Evolutionary conservation across 495 filamentous ascomycete species (phyloP).

Genomic region (Hapsidospora chrysogenum): DNA sequence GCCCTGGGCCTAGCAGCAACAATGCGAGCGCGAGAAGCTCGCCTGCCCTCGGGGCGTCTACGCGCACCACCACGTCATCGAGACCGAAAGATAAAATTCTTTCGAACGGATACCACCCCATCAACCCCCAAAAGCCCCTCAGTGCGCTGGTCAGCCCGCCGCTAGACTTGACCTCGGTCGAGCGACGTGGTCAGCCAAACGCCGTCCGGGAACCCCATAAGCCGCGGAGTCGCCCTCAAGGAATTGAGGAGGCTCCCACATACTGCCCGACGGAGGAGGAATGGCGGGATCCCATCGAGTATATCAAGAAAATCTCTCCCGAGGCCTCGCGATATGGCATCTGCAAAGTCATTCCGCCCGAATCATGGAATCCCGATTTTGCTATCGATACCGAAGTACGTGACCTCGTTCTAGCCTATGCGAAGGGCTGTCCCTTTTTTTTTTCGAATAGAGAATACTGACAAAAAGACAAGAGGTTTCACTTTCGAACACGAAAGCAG

Average conservation of each 20-base stretch:
- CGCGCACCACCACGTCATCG: slow-evolving; percentile 13
- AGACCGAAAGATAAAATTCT: slow-evolving; percentile 25
- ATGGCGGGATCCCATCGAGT: slow-evolving; percentile 84
- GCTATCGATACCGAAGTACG: slow-evolving; percentile 93
- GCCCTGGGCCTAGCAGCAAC: too few species aligned
- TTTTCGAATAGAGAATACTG: slow-evolving; percentile 1
- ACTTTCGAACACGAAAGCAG: slow-evolving; percentile 91
- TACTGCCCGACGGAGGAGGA: slow-evolving; percentile 85
- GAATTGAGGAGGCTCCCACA: slow-evolving; percentile 77
- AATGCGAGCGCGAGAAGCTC: slow-evolving; percentile 31
- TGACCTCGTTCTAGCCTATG: slow-evolving; percentile 1
- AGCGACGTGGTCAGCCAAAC: slow-evolving; percentile 67
- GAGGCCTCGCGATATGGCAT: slow-evolving; percentile 79
- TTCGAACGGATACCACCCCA: slow-evolving; percentile 35
- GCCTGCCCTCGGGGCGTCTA: slow-evolving; percentile 19
- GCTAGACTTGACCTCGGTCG: slow-evolving; percentile 78
- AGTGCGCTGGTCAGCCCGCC: slow-evolving; percentile 38
- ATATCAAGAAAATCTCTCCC: slow-evolving; percentile 74
- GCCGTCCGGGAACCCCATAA: slow-evolving; percentile 60
- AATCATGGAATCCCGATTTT: slow-evolving; percentile 85
- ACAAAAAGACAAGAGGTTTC: slow-evolving; percentile 54
- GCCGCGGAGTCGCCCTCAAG: slow-evolving; percentile 59
- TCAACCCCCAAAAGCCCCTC: slow-evolving; percentile 27
- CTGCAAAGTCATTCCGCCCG: slow-evolving; percentile 87
- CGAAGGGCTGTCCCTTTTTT: slow-evolving; percentile 1